phyloP scores from a whole-genome alignment of 1,139 yeast genomes.

The Candida neerlandica region DNA sequence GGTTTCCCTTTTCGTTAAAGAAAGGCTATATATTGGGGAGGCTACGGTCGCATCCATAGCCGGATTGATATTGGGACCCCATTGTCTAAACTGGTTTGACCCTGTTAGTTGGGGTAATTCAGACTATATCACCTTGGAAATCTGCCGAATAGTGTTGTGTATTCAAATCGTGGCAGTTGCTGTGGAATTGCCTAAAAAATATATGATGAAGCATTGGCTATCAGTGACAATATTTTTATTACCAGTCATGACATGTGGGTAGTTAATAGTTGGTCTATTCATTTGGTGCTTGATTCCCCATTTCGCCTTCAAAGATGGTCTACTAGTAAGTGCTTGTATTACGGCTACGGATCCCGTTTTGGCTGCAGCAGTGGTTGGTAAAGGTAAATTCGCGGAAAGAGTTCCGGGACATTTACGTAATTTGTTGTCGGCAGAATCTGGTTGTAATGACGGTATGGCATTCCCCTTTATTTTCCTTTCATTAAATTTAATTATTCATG shows the following conservation, averaged over 20 bases:
- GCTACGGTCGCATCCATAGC: constrained; percentile 92
- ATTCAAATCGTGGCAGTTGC: constrained; percentile 97
- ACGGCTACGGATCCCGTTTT: constrained; percentile 98
- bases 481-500: constrained; percentile 64
- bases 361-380: constrained; percentile 98
- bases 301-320: constrained; percentile 73
- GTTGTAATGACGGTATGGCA: constrained; percentile 98
- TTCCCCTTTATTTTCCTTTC: constrained; percentile 89
- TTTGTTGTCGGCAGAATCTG: constrained; percentile 88
- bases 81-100: constrained; percentile 84
- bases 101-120: constrained; percentile 92
- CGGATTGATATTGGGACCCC: constrained; percentile 93
- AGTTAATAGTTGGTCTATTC: constrained; percentile 86
- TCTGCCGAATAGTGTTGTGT: constrained; percentile 84
- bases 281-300: constrained; percentile 85
- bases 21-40: constrained; percentile 87
- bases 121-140: constrained; percentile 82
- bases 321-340: constrained; percentile 86
- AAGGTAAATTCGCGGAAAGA: constrained; percentile 94
- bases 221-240: constrained; percentile 76
- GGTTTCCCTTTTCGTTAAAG: constrained; percentile 89
- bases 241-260: constrained; percentile 94
- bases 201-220: constrained; percentile 88
- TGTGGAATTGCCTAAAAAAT: constrained; percentile 91
- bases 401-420: constrained; percentile 97